Base-by-base conservation (phyloP, 371 early-diverging fungal species). In the Blastocladiella emersonii region DNA sequence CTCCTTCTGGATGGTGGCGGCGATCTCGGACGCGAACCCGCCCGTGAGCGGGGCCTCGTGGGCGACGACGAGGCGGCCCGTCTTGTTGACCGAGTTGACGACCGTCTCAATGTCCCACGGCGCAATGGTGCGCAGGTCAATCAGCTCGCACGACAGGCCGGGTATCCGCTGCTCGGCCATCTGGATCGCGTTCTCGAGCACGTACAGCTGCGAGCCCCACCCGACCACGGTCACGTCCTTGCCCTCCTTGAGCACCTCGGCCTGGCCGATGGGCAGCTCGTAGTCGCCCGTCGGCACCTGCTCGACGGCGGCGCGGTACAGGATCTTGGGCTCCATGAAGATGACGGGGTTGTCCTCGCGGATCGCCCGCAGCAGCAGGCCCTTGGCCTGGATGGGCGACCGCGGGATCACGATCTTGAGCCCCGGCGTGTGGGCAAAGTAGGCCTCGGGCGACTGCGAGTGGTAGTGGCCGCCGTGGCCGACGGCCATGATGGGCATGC, bases 391-490 rank as follows among this genome's bases (percentile, higher is more conserved):
- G 62, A 93, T 89, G 17, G 98, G 95, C 56, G 88, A 83, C 61
- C 98, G 80, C 21, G 98, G 97, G 60, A 92, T 82, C 17, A 98
- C 95, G 23, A 97, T 81, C 77, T 93, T 95, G 34, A 98, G 70
- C 56, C 98, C 98, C 37, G 97, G 93, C 49, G 91, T 86, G 70
- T 98, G 98, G 5, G 93, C 87, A 75, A 98, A 98, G 73, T 87
- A 90, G 7, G 93, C 93, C 76, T 98, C 98, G 34, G 95, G 95
- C 53, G 82, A 82, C 73, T 98, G 98, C 23, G 92, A 91, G 70
- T 98, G 98, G 73, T 98, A 98, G 67, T 85, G 92, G 25, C 85
- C 98, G 67, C 98, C 98, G 71, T 98, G 98, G 1, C 98, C 98
- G 34, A 98, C 97, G 23, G 98, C 98, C 57, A 89, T 86, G 67